Evolutionary conservation across 306 rosid genomes (phyloP), one percentile per base, ranked within the genome.

Genomic region (Ziziphus jujuba): DNA sequence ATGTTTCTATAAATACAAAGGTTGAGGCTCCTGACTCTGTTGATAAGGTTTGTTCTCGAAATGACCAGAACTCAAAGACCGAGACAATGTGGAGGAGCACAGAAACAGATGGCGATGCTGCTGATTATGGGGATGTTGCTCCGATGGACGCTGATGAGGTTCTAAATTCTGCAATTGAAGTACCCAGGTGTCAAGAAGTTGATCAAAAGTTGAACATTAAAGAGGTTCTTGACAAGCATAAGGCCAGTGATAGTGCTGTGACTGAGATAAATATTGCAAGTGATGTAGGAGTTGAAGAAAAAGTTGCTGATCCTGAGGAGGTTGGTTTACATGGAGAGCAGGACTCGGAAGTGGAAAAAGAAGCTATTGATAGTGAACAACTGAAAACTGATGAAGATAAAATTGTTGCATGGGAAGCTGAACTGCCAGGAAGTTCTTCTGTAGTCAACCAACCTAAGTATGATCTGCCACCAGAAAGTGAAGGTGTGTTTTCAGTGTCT

Each of bases 401-500:
- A 74, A 58, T 56, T 48, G 59, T 23, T 19, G 75, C 38, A 47
- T 73, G 44, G 59, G 63, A 59, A 55, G 40, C 44, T 58, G 11
- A 31, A 68, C 79, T 72, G 76, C 69, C 75, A 59, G 84, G 51
- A 57, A 74, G 60, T 65, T 72, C 68, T 8, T 79, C 77, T 23
- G 24, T 52, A 66, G 68, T 61, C 67, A 59, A 66, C 70, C 83
- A 72, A 62, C 79, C 83, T 45, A 66, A 76, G 57, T 92, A 82
- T 72, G 79, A 58, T 44, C 74, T 87, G 77, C 95, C 86, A 52
- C 67, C 33, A 31, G 96, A 85, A 82, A 72, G 78, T 68, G 93
- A 90, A 77, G 85, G 78, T 31, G 82, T 78, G 52, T 83, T 86
- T 72, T 80, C 87, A 73, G 84, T 80, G 36, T 87, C 95, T 44